Conservation (phyloP, 2,329 filamentous ascomycete species). For the Onygenales sp. region DNA sequence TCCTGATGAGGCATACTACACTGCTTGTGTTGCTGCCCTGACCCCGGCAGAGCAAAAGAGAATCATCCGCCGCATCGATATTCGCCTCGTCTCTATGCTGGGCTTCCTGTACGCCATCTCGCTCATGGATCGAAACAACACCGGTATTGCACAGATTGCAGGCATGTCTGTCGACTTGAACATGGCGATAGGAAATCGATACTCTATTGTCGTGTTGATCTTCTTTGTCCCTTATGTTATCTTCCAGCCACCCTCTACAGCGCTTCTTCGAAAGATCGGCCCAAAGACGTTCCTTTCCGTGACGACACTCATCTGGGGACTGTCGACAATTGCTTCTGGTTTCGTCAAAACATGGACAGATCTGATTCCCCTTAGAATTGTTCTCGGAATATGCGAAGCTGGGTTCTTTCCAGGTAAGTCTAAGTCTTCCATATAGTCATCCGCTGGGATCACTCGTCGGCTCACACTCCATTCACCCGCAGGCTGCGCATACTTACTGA, state of each 20-base stretch:
- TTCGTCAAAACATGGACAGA: conserved; percentile 18
- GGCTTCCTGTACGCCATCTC: conserved; percentile 64
- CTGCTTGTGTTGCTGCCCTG: no score
- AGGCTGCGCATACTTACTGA: neutral
- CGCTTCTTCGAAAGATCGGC: conserved; percentile 57
- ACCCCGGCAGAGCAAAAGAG: conserved; percentile 46
- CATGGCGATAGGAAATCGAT: conserved; percentile 19
- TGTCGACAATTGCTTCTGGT: conserved; percentile 17
- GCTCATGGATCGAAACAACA: conserved; percentile 70
- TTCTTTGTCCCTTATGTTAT: conserved; percentile 67
- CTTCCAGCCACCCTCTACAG: conserved; percentile 61
- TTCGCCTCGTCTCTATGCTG: conserved; percentile 51
- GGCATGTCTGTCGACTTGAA: conserved; percentile 27
- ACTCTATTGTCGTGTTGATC: conserved; percentile 56
- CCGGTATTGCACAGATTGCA: conserved; percentile 63
- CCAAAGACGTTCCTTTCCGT: conserved; percentile 16
- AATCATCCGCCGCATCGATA: conserved; percentile 62
- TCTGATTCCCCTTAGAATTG: conserved; percentile 15
- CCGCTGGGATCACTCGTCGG: conserved; percentile 56
- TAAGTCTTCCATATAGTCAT: conserved; percentile 62
- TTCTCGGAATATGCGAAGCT: conserved; percentile 56
- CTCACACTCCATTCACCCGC: neutral
- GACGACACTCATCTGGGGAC: conserved; percentile 15
- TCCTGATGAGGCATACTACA: no score
- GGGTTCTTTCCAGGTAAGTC: conserved; percentile 54